Base-by-base conservation (phyloP, 352 stramenopile species). In the Aphanomyces stellatus region DNA sequence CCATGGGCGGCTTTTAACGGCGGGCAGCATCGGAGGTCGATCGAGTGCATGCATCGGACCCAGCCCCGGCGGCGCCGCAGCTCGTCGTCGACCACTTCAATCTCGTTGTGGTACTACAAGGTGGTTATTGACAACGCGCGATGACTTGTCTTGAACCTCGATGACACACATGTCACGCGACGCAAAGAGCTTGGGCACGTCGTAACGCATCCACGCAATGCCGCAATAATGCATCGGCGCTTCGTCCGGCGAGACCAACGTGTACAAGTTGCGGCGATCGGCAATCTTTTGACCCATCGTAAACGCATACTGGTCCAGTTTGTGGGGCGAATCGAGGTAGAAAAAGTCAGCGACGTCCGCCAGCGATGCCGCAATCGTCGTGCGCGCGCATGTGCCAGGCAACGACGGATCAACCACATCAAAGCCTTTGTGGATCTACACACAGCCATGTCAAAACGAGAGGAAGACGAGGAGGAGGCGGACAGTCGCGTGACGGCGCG, bases 261-360 rank as follows among this genome's bases (percentile, higher is more conserved):
- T 76, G 35, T 89, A 72, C 24, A 93, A 74, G 37, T 79, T 91
- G 69, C 88, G 82, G 55, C 91, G 79, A 70, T 93, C 85, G 46
- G 91, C 65, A 30, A 91, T 62, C 35, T 91, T 82, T 53, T 64
- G 56, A n/a, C 56, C 56, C 0, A 64, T 35, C 0, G 56, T 64
- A 6, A n/a, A 35, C 2, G 56, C 56, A 13, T 64, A 64, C 0
- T 30, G 25, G 11, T 35, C 25, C 17, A 64, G 56, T 65, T 93
- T 93, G 22, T 81, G 82, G 34, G 78, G 68, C 55, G 82, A 88
- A 62, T 93, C 85, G 24, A 91, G 76, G 46, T 76, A 74, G 71
- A 93, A 93, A 72, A 93, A 93, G 42, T 88, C 78, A 30, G 85
- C 82, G 22, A 93, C 79, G 34, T 93, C 85, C 63, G 91, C 85